phyloP scores from a whole-genome alignment of 106 monocot species.

The Dendrobium officinale region DNA sequence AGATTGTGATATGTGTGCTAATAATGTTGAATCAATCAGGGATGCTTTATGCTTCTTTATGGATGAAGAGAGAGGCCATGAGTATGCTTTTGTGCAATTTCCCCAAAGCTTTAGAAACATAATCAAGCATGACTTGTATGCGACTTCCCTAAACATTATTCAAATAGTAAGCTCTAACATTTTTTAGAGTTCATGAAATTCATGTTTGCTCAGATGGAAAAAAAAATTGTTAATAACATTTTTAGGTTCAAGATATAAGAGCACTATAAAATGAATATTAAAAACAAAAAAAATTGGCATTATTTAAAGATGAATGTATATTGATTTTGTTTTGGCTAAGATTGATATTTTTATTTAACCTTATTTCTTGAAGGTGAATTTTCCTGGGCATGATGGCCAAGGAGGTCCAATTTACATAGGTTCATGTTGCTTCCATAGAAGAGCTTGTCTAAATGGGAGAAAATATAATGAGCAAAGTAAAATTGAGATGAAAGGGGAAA shows the following conservation, averaged over 20 bases:
- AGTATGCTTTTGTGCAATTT: constrained; percentile 38
- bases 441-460: constrained; percentile 21
- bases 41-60: constrained; percentile 49
- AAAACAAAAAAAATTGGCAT: background rate
- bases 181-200: background rate
- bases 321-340: background rate
- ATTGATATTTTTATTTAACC: background rate
- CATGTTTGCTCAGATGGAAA: background rate
- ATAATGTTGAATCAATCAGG: constrained; percentile 36
- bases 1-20: constrained; percentile 80
- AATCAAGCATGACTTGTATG: constrained; percentile 38
- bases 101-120: constrained; percentile 29
- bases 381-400: constrained; percentile 31
- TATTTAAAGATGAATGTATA: background rate
- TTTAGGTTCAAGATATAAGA: background rate
- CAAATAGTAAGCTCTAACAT: background rate
- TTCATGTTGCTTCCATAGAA: constrained; percentile 46
- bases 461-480: constrained; percentile 2
- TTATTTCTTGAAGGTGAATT: constrained; percentile 27
- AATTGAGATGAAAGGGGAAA: constrained; percentile 4
- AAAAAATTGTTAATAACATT: background rate
- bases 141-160: constrained; percentile 4
- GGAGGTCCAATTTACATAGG: constrained; percentile 35
- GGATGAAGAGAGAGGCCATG: constrained; percentile 34
- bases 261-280: background rate